Conservation (phyloP, 768 basidiomycete genomes). For the Pisolithus sp. region DNA sequence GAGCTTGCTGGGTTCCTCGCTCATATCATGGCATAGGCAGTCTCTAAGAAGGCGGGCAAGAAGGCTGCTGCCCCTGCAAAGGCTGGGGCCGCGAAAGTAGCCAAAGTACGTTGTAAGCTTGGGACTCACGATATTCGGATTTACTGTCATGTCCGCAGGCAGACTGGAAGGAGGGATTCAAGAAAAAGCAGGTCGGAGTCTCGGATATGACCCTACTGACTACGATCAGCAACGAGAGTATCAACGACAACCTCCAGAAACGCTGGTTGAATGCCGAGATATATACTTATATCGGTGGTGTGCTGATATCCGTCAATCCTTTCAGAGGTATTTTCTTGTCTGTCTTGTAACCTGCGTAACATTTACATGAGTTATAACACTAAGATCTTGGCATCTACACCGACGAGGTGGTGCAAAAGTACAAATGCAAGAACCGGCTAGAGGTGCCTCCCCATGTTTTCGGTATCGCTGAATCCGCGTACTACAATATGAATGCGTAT, state of each 20-base stretch:
- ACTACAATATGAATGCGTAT: conserved; percentile 99
- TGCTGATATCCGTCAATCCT: conserved; percentile 98
- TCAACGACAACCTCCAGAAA: conserved; percentile 98
- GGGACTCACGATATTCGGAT: conserved; percentile 1
- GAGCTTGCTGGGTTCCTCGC: neutral
- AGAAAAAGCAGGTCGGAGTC: conserved; percentile 98
- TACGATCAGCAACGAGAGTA: conserved; percentile 93
- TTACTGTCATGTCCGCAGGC: conserved; percentile 47
- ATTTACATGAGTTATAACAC: conserved; percentile 1
- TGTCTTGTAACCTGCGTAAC: conserved; percentile 2
- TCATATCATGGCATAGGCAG: conserved; percentile 44
- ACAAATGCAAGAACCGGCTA: conserved; percentile 95
- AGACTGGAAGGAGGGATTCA: conserved; percentile 99
- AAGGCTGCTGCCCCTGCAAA: conserved; percentile 59
- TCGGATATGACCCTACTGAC: conserved; percentile 97
- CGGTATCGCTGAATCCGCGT: conserved; percentile 91
- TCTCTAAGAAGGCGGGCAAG: conserved; percentile 88
- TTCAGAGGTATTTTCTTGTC: conserved; percentile 62
- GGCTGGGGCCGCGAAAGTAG: conserved; percentile 55
- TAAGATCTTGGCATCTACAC: conserved; percentile 96
- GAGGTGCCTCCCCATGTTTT: conserved; percentile 99
- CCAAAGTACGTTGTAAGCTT: conserved; percentile 50
- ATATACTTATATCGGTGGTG: conserved; percentile 98
- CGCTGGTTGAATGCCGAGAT: conserved; percentile 94
- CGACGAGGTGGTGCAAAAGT: conserved; percentile 77